A percentile compares a stretch with the other conserved stretches of the same genome.
phyloP scores from a whole-genome alignment of 176 grass and related monocot genomes.

The Sorghum bicolor region DNA sequence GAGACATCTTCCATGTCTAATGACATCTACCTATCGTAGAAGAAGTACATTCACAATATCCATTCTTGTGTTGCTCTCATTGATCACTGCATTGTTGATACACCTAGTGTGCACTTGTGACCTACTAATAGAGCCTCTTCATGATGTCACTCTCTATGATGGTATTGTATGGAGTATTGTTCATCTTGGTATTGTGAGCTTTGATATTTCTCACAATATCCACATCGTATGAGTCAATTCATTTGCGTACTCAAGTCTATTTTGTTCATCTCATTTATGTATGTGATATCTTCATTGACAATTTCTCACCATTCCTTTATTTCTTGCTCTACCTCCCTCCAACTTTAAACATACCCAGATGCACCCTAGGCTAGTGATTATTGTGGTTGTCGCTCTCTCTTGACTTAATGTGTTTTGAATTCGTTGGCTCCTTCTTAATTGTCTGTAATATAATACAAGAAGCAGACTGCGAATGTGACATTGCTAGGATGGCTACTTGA shows the following conservation, averaged over 20 bases:
- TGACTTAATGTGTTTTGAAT: neutral
- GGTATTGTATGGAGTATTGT: neutral
- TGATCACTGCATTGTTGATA: neutral
- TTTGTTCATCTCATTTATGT: neutral
- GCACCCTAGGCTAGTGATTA: neutral
- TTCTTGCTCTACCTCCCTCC: neutral
- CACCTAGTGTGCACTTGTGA: neutral
- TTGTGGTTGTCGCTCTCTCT: neutral
- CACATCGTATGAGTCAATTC: neutral
- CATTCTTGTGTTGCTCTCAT: neutral
- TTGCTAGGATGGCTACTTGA: neutral
- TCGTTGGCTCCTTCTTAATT: neutral
- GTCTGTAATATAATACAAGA: neutral
- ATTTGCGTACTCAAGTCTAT: neutral
- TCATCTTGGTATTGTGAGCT: neutral
- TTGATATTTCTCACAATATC: neutral
- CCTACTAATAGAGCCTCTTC: neutral
- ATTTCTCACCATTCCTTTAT: neutral
- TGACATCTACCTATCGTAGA: neutral
- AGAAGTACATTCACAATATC: neutral
- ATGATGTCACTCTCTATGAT: neutral
- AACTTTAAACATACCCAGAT: neutral
- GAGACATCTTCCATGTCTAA: neutral
- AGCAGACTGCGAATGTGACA: neutral
- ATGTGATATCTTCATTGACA: neutral